Evolutionary conservation across 768 basidiomycete species (phyloP).

Genomic region (Termitomyces sp.): DNA sequence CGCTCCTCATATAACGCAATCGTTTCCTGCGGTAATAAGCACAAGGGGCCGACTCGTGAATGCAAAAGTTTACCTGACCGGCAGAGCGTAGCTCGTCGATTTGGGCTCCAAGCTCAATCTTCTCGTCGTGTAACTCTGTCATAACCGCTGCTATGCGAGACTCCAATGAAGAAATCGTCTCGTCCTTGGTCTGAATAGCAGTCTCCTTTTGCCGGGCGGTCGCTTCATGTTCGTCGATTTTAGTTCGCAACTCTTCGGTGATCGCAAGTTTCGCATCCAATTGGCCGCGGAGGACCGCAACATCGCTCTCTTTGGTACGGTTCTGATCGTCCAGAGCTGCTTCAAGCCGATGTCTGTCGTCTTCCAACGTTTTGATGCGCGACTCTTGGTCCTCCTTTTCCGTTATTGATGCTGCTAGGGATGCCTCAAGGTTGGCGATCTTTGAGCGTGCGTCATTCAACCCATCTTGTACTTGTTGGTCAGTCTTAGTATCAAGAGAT

Average conservation of each 20-base stretch:
- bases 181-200: constrained; percentile 49
- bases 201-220: constrained; percentile 44
- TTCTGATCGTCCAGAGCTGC: constrained; percentile 42
- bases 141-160: constrained; percentile 22
- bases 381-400: constrained; percentile 37
- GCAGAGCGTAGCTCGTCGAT: constrained; percentile 84
- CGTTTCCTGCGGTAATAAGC: constrained; percentile 58
- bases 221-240: constrained; percentile 46
- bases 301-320: constrained; percentile 36
- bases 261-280: constrained; percentile 35
- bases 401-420: constrained; percentile 35
- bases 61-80: constrained; percentile 60
- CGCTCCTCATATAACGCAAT: constrained; percentile 94
- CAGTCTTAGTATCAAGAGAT: constrained; percentile 27
- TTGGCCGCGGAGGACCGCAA: constrained; percentile 26
- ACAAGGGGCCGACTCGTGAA: constrained; percentile 1
- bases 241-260: constrained; percentile 44
- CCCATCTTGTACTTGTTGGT: constrained; percentile 39
- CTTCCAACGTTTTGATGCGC: constrained; percentile 43
- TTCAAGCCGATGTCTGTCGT: constrained; percentile 28
- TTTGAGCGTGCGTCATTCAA: constrained; percentile 35
- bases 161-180: constrained; percentile 54
- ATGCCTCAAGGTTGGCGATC: constrained; percentile 37
- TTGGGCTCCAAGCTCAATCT: constrained; percentile 61
- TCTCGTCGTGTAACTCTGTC: constrained; percentile 43